phyloP scores from a whole-genome alignment of 306 rosid species.

The Lupinus albus region DNA sequence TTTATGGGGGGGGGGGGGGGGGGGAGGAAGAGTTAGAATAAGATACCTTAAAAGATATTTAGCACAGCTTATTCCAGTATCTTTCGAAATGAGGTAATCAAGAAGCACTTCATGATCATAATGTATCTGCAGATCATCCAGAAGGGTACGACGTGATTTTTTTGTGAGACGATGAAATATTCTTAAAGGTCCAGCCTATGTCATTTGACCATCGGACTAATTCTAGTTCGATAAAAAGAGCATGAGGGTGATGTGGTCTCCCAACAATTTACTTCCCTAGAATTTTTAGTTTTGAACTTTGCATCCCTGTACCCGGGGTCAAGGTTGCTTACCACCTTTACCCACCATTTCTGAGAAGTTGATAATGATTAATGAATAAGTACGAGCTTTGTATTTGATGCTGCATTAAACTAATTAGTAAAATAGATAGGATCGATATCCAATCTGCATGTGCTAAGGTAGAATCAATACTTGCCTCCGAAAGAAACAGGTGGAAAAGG shows the following conservation, averaged over 20 bases:
- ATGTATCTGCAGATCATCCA: slow-evolving; percentile 66
- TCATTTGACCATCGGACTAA: background rate
- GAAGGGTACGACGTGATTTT: slow-evolving; percentile 16
- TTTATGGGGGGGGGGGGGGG: background rate
- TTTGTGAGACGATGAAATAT: background rate
- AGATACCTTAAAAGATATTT: slow-evolving; percentile 80
- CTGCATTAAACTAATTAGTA: background rate
- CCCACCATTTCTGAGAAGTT: background rate
- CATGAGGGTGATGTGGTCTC: background rate
- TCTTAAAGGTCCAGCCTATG: background rate
- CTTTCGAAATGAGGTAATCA: slow-evolving; percentile 89
- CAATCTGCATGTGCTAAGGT: slow-evolving; percentile 8
- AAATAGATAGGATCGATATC: slow-evolving; percentile 21
- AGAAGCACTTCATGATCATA: slow-evolving; percentile 93
- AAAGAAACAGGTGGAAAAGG: slow-evolving; percentile 82
- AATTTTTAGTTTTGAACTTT: background rate
- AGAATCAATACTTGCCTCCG: slow-evolving; percentile 56
- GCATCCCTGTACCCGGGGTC: background rate
- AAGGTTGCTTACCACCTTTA: background rate
- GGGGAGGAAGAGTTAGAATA: slow-evolving; percentile 10
- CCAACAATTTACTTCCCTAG: background rate
- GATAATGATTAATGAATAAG: background rate
- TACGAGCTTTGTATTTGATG: too few relatives aligned
- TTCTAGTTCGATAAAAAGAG: background rate
- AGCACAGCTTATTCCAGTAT: slow-evolving; percentile 80